phyloP scores from a whole-genome alignment of 441 rosid genomes.

The Adansonia gregorii region DNA sequence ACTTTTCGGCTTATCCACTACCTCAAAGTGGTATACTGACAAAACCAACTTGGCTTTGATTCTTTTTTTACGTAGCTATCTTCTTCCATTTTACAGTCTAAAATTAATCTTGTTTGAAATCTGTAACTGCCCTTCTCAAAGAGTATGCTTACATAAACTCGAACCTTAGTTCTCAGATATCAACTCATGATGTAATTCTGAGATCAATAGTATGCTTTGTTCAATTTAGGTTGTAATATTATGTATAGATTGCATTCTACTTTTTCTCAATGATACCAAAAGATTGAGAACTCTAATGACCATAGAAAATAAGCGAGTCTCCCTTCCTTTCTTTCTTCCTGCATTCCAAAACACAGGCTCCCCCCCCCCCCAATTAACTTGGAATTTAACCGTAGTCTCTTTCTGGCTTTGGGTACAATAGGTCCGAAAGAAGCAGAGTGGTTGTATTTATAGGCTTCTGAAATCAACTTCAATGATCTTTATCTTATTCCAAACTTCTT shows the following conservation, averaged over 20 bases:
- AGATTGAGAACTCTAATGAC: background rate
- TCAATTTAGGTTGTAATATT: background rate
- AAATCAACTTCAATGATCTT: background rate
- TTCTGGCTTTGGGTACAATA: background rate
- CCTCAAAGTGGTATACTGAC: constrained; percentile 4
- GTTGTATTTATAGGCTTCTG: background rate
- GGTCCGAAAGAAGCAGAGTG: background rate
- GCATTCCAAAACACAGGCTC: background rate
- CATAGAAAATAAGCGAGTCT: background rate
- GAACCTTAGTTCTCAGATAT: too few relatives aligned
- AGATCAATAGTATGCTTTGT: background rate
- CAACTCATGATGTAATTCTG: too few relatives aligned
- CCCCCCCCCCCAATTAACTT: too few relatives aligned
- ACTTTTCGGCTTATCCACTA: background rate
- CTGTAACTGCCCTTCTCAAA: too few relatives aligned
- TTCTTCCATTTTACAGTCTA: background rate
- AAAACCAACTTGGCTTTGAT: background rate
- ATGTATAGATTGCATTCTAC: background rate
- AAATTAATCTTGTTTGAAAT: too few relatives aligned
- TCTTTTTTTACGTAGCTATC: background rate
- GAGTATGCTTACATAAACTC: too few relatives aligned
- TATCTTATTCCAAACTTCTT: background rate
- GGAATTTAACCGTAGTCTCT: background rate
- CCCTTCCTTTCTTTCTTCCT: background rate
- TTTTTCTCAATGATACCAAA: background rate